These are phyloP conservation scores for Gnaphalium uliginosum DNA, from an alignment of 129 eudicot genomes.

Conservation along the genomic window DNA sequence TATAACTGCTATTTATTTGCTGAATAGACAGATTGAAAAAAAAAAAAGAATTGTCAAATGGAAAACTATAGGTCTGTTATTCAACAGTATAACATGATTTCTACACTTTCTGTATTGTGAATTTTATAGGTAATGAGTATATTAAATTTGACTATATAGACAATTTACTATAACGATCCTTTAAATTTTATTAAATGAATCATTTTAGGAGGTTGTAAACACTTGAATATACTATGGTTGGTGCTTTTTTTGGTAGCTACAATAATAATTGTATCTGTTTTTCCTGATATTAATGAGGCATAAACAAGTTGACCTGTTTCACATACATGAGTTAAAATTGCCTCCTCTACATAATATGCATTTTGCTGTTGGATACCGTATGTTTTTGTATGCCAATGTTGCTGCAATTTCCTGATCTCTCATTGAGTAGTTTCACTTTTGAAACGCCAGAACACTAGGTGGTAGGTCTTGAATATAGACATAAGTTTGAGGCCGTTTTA, in stretches of 20 bases:
- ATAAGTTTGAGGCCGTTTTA: not conserved
- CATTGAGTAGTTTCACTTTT: too few relatives aligned
- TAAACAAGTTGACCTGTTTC: not conserved
- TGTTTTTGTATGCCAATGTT: not conserved
- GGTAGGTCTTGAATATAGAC: not conserved
- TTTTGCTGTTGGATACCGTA: not conserved
- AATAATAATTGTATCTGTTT: not conserved
- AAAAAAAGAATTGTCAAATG: too few relatives aligned
- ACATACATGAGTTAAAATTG: not conserved
- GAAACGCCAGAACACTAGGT: too few relatives aligned
- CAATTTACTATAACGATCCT: too few relatives aligned
- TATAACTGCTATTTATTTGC: too few relatives aligned
- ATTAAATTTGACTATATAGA: too few relatives aligned
- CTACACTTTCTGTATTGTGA: too few relatives aligned
- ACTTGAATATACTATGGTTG: not conserved
- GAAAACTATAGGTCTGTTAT: too few relatives aligned
- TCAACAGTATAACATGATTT: too few relatives aligned
- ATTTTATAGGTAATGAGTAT: too few relatives aligned
- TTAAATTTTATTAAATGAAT: too few relatives aligned
- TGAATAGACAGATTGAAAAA: too few relatives aligned
- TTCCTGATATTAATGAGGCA: not conserved
- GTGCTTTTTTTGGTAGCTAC: not conserved
- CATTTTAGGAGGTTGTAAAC: not conserved
- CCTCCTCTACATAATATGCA: not conserved
- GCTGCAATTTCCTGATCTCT: slow-evolving; percentile 3